Conservation (phyloP, 2,329 filamentous ascomycete genomes). For the Exophiala mesophila region DNA sequence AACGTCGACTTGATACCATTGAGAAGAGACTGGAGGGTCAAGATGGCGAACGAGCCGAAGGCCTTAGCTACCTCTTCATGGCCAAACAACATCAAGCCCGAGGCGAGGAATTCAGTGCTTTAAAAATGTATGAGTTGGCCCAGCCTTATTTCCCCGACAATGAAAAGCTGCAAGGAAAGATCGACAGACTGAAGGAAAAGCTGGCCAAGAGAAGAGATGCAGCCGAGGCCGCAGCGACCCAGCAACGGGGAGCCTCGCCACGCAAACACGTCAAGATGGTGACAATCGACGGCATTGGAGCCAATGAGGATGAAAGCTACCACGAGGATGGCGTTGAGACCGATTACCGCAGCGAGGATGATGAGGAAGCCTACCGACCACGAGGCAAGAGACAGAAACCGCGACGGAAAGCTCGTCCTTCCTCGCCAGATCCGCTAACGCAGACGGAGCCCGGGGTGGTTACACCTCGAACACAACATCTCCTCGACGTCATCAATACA, state of each 20-base stretch:
- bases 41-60: slow-evolving; percentile 73
- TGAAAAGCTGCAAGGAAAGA: slow-evolving; percentile 62
- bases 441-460: slow-evolving; percentile 23
- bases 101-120: slow-evolving; percentile 70
- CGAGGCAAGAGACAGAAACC: slow-evolving; percentile 29
- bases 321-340: slow-evolving; percentile 31
- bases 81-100: slow-evolving; percentile 83
- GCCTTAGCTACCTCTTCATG: slow-evolving; percentile 79
- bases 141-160: slow-evolving; percentile 82
- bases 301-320: slow-evolving; percentile 21
- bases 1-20: slow-evolving; percentile 73
- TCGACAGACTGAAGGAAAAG: slow-evolving; percentile 49
- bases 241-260: background rate
- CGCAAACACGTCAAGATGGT: background rate
- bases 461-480: slow-evolving; percentile 41
- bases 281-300: slow-evolving; percentile 1
- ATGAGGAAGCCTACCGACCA: slow-evolving; percentile 30
- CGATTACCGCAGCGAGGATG: slow-evolving; percentile 32
- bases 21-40: slow-evolving; percentile 77
- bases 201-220: slow-evolving; percentile 35
- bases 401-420: slow-evolving; percentile 18
- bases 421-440: slow-evolving; percentile 23
- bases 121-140: slow-evolving; percentile 82
- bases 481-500: slow-evolving; percentile 44
- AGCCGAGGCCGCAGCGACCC: slow-evolving; percentile 30